These are phyloP conservation scores for Cucumis hystrix DNA, from an alignment of 306 rosid genomes.

Conservation along the genomic window DNA sequence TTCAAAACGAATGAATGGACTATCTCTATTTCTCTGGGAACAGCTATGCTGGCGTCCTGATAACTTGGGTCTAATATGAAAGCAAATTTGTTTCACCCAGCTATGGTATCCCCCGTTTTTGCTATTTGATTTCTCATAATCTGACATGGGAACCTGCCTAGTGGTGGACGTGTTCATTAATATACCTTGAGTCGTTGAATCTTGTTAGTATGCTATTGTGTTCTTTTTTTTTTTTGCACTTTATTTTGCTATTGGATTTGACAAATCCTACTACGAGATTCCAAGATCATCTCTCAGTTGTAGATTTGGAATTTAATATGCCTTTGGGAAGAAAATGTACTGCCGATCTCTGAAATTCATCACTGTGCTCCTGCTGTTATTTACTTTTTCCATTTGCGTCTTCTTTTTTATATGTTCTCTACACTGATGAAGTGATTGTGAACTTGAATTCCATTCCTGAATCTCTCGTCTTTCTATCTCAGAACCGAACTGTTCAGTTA, in stretches of 20 bases:
- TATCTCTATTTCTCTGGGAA: neutral
- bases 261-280: neutral
- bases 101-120: neutral
- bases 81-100: neutral
- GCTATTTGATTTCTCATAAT: neutral
- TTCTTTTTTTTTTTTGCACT: neutral
- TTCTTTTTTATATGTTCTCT: neutral
- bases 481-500: no score
- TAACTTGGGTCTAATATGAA: neutral
- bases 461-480: neutral
- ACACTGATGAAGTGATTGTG: no score
- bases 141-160: neutral
- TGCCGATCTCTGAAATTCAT: neutral
- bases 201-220: neutral
- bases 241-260: neutral
- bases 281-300: neutral
- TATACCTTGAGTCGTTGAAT: neutral
- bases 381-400: neutral
- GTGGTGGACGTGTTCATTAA: neutral
- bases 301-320: neutral
- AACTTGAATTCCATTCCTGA: neutral
- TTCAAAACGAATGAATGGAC: neutral
- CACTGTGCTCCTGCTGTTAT: neutral
- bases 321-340: neutral
- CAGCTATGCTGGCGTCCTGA: neutral